These are phyloP conservation scores for Calendula officinalis DNA, from an alignment of 129 eudicot species.

Conservation along the genomic window DNA sequence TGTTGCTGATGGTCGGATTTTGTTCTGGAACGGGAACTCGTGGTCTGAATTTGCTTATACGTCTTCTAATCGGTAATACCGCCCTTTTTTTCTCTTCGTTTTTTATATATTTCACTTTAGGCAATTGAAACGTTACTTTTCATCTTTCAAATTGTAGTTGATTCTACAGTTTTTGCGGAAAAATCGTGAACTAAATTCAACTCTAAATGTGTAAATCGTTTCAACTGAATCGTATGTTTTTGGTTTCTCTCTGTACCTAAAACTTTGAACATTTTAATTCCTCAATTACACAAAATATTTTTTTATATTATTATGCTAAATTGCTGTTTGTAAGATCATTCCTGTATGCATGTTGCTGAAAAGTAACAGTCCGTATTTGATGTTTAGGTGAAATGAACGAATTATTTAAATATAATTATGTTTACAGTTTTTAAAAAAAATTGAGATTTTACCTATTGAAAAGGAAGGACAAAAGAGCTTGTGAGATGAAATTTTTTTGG, in stretches of 20 bases:
- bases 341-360: neutral
- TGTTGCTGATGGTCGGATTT: conserved; percentile 78
- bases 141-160: neutral
- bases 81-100: neutral
- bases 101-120: neutral
- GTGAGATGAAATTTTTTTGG: too few relatives aligned
- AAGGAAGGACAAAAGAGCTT: neutral
- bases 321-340: too few relatives aligned
- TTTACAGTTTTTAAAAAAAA: neutral
- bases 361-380: neutral
- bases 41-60: conserved; percentile 83
- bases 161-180: neutral
- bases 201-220: neutral
- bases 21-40: conserved; percentile 70
- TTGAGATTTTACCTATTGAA: conserved; percentile 5
- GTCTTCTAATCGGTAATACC: conserved; percentile 68
- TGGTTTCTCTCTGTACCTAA: neutral
- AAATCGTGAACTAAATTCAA: neutral
- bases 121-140: neutral
- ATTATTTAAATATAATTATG: neutral
- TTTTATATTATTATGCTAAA: too few relatives aligned
- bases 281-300: too few relatives aligned
- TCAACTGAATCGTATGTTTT: neutral
- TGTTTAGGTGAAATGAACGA: neutral
- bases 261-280: too few relatives aligned